Evolutionary conservation across 106 monocot species (phyloP), one percentile per base, ranked within the genome.

Genomic region (Apostasia shenzhenica): DNA sequence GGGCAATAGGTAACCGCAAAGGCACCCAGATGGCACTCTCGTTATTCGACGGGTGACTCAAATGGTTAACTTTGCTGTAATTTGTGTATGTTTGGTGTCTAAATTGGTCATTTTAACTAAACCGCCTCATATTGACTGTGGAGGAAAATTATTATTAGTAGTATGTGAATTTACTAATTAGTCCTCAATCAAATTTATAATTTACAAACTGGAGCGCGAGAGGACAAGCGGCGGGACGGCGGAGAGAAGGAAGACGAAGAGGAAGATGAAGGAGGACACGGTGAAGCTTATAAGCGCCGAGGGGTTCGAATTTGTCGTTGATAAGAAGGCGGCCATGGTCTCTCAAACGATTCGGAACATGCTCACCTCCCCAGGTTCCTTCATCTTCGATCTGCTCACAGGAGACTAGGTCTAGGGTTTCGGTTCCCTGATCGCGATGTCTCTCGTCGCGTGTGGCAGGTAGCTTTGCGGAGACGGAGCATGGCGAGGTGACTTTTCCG

Each of bases 261-360:
- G 1, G 72, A 82, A 79, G 85, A 77, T 70, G 72, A 79, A 83
- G 59, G 88, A 79, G 48, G 88, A 83, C 41, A 80, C 81, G 63
- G 88, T 95, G 80, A 91, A 95, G 84, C 74, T 91, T 63, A 91
- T 91, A 42, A 92, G 91, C 74, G 84, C 91, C 3, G 95, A 95
- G 72, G 95, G 92, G 0, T 97, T 97, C 89, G 95, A 97, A 70
- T 97, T 92, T 72, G 81, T 97, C 51, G 66, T 97, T 74, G 82
- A 85, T 63, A 89, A 84, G 86, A 74, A 85, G 74, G 92, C 95
- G 5, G 89, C 92, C 72, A 89, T 92, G 91, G 95, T 97, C 67
- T 97, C 95, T 11, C 79, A 92, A 37, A 97, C 92, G 63, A 85
- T 92, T 54, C 85, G 91, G 53, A 92, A 89, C 82, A 92, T 97